Base-by-base conservation (phyloP, 257 asterid genomes). In the Nicotiana obtusifolia region DNA sequence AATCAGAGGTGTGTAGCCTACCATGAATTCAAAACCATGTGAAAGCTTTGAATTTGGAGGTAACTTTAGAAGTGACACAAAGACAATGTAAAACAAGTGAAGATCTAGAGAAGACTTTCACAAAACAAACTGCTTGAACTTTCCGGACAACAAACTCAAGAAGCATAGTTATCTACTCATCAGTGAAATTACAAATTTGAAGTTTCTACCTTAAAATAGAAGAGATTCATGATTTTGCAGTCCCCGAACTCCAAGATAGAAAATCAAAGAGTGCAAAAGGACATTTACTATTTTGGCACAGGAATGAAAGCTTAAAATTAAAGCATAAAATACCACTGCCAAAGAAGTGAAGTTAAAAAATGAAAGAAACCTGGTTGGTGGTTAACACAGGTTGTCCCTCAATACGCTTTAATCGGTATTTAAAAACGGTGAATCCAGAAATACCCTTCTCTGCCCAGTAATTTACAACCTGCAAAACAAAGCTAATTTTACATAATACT, bases 391-490 rank as follows among this genome's bases (percentile, higher is more conserved):
- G 97, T 59, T 95, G 98, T 53, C 95, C 97, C 35, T 89, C 94
- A 16, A 90, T 66, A 57, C 99, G 91, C 86, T 83, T 91, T 71
- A 95, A 84, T n/a, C 87, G 90, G 62, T 87, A 95, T 77, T 93
- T 93, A 83, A 76, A 95, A n/a, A 95, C 97, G 0, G 95, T 93
- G 83, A 84, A 95, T 7, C 99, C 97, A 52, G 98, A 93, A 20
- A 93, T 89, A 77, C 98, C 99, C 78, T 89, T 87, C 81, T 93
- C 98, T 1, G 97, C 97, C 99, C 99, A 95, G 82, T 91, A 87
- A 3, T 83, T 82, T 16, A 85, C 86, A 65, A 95, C 98, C 99
- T 95, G 84, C 86, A 90, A 75, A 66, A 47, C 35, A 82, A 82
- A 81, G 60, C 61, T 4, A 76, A 52, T 44, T 37, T n/a, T 9